These are phyloP conservation scores for Cyphellophora attinorum DNA, from an alignment of 2,329 filamentous ascomycete genomes.

Conservation along the genomic window DNA sequence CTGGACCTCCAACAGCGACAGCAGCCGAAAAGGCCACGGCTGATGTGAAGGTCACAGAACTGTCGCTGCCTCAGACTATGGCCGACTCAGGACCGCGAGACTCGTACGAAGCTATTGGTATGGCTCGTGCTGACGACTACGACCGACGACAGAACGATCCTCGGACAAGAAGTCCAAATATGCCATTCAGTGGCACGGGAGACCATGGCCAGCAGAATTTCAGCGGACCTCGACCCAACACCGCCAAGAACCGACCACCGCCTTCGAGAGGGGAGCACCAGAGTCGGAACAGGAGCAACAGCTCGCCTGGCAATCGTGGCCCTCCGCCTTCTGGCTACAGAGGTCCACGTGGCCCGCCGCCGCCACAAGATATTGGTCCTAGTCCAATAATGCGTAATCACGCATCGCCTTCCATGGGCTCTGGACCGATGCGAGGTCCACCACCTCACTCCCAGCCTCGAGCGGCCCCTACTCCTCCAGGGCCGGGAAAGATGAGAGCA, in stretches of 20 bases:
- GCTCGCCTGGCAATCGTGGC: constrained; percentile 7
- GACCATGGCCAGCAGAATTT: constrained; percentile 13
- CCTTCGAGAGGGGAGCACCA: constrained; percentile 2
- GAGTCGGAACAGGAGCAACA: constrained; percentile 9
- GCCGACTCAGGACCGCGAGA: constrained; percentile 6
- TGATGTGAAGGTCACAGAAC: constrained; percentile 6
- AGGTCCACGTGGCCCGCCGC: background rate
- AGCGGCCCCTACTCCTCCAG: constrained; percentile 1
- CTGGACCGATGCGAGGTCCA: constrained; percentile 6
- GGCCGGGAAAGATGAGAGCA: constrained; percentile 11
- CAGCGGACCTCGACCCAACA: constrained; percentile 9
- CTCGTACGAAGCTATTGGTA: constrained; percentile 7
- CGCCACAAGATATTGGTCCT: constrained; percentile 4
- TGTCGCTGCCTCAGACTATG: constrained; percentile 8
- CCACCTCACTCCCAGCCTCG: background rate
- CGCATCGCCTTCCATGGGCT: constrained; percentile 7
- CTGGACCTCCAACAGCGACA: constrained; percentile 7
- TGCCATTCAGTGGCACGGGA: background rate
- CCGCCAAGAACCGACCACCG: constrained; percentile 7
- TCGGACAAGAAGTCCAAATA: background rate
- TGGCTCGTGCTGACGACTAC: constrained; percentile 12
- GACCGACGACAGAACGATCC: constrained; percentile 5
- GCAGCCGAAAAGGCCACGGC: constrained; percentile 7
- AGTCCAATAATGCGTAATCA: constrained; percentile 7
- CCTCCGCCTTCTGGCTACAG: constrained; percentile 7